Percentiles rank a stretch among this genome's conserved stretches.
Evolutionary conservation across 768 basidiomycete genomes (phyloP).

Genomic region (Russula olivacea): DNA sequence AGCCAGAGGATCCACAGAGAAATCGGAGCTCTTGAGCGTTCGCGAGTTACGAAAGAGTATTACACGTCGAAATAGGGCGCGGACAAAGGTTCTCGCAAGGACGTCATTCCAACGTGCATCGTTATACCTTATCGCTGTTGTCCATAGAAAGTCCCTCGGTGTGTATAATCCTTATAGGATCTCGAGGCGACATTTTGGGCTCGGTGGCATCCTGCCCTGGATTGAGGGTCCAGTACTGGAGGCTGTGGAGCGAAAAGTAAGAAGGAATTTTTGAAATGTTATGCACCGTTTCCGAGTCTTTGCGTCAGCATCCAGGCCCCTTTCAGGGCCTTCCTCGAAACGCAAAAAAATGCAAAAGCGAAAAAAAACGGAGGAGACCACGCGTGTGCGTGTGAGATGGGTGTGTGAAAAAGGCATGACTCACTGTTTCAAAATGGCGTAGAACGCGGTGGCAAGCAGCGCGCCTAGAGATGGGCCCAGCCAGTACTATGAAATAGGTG

Average conservation of each 20-base stretch:
- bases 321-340: background rate
- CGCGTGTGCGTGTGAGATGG: background rate
- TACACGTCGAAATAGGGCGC: background rate
- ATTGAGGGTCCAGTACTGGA: constrained; percentile 50
- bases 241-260: constrained; percentile 30
- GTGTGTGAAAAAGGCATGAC: constrained; percentile 19
- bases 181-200: constrained; percentile 37
- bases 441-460: constrained; percentile 52
- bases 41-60: too few relatives aligned
- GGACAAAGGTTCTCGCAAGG: background rate
- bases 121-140: background rate
- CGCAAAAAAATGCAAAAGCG: background rate
- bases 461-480: constrained; percentile 55
- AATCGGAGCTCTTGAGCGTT: too few relatives aligned
- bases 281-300: background rate
- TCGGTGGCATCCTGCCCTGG: constrained; percentile 41
- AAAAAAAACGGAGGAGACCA: background rate
- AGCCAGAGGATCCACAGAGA: too few relatives aligned
- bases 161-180: constrained; percentile 29
- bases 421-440: constrained; percentile 49
- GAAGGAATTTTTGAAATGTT: background rate
- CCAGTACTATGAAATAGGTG: constrained; percentile 47
- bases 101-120: background rate
- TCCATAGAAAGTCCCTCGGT: background rate
- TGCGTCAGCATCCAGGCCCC: constrained; percentile 10